These are phyloP conservation scores for Combretum micranthum DNA, from an alignment of 345 rosid species.

Conservation along the genomic window DNA sequence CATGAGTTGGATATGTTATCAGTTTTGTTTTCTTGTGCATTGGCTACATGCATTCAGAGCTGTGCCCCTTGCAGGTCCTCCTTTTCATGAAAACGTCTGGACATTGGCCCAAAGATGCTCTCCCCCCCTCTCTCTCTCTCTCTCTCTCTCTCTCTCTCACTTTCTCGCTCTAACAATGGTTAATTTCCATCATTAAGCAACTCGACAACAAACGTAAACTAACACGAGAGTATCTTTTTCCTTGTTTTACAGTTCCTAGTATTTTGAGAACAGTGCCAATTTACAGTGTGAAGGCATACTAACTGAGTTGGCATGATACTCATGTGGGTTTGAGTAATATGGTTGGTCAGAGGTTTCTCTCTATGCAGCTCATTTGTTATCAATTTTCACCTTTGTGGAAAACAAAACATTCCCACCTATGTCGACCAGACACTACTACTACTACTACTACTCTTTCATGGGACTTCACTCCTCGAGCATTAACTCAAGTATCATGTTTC, in stretches of 20 bases:
- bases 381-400: too few relatives aligned
- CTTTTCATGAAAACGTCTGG: slow-evolving; percentile 11
- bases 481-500: not conserved
- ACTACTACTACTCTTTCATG: too few relatives aligned
- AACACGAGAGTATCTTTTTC: too few relatives aligned
- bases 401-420: too few relatives aligned
- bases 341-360: not conserved
- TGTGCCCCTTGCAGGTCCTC: slow-evolving; percentile 6
- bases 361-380: too few relatives aligned
- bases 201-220: too few relatives aligned
- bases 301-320: too few relatives aligned
- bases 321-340: not conserved
- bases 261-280: not conserved
- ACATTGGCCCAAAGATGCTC: slow-evolving; percentile 10
- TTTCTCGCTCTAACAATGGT: not conserved
- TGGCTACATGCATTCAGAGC: slow-evolving; percentile 3
- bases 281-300: not conserved
- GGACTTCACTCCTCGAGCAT: too few relatives aligned
- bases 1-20: slow-evolving; percentile 29
- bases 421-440: too few relatives aligned
- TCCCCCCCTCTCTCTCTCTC: not conserved
- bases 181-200: too few relatives aligned
- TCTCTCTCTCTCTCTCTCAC: not conserved
- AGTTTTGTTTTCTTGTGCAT: slow-evolving; percentile 7
- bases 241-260: not conserved